Base-by-base conservation (phyloP, 2,329 filamentous ascomycete genomes). In the Helminthosporium solani region DNA sequence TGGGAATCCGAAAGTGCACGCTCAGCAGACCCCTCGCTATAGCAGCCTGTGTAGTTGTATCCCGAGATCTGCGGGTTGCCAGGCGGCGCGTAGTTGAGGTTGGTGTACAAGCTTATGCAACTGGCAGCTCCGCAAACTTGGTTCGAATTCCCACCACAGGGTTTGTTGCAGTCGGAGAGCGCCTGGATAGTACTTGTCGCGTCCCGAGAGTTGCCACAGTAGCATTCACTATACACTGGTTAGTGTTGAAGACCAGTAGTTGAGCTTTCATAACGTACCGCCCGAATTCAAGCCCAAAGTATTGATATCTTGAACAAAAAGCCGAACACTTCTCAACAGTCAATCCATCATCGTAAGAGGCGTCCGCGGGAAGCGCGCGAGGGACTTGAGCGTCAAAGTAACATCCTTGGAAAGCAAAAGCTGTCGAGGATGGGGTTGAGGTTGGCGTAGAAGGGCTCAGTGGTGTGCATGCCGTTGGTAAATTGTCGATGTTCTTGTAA, bases 1-100 rank as follows among this genome's bases (percentile, higher is more conserved):
- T 61, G 53, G 12, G 64, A 58, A 6, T 70, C 72, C 33, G 74
- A 46, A 18, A 55, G 57, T 8, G 61, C 54, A 16, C 57, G 61
- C 1, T 25, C 50, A 6, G 46, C 46, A 52, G 40, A 50, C 1
- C 61, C 46, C 35, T 75, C 71, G 33, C 63, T 64, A 50, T 74
- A 75, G 47, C 73, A 76, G 42, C 73, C 73, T 36, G 67, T 46
- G 19, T 66, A 58, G 7, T 49, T 47, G 28, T 63, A 63, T 7
- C 57, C 60, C 3, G 55, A 40, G 39, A 59, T 53, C 2, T 33
- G 27, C 2, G 58, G 54, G 14, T 53, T 47, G 38, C 60, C 44
- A 3, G 64, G 55, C 5, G 53, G 44, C 1, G 57, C 53, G 47
- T 70, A 72, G 8, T 67, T 66, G 2, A 59, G 53, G 39, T 72